These are phyloP conservation scores for Termitomyces sp. DNA, from an alignment of 1,284 basidiomycete species.

Conservation along the genomic window DNA sequence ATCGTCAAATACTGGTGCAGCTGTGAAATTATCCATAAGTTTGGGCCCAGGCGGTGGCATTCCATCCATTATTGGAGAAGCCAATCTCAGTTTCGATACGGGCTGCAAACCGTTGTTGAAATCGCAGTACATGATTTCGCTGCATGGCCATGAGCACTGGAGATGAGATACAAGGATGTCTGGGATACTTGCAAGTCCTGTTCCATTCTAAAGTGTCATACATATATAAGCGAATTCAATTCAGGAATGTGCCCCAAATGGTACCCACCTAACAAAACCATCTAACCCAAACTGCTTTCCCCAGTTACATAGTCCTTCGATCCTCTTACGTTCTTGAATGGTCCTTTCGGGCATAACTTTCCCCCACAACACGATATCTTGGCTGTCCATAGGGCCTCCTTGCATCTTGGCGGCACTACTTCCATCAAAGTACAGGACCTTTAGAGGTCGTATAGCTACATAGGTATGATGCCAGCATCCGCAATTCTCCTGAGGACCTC, in stretches of 20 bases:
- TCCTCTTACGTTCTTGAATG: background rate
- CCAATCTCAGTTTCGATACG: constrained; percentile 8
- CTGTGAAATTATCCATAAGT: background rate
- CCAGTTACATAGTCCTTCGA: background rate
- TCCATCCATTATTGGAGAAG: background rate
- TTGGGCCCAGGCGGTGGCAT: background rate
- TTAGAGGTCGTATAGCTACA: constrained; percentile 29
- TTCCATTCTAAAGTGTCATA: background rate
- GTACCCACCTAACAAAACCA: constrained; percentile 1
- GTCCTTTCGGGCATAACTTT: background rate
- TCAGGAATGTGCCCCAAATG: no score
- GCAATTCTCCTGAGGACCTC: constrained; percentile 5
- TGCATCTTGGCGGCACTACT: constrained; percentile 37
- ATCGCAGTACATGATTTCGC: constrained; percentile 2
- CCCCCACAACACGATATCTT: background rate
- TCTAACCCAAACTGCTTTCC: constrained; percentile 6
- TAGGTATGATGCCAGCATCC: constrained; percentile 35
- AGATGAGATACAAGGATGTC: no score
- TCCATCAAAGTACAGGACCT: constrained; percentile 39
- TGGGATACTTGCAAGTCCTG: background rate
- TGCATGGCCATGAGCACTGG: background rate
- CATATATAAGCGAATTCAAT: no score
- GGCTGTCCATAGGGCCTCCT: constrained; percentile 22
- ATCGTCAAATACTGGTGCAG: background rate
- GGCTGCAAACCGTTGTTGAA: constrained; percentile 17